Percentiles rank a stretch among this genome's conserved stretches.
These are phyloP conservation scores for Mortierella sp. DNA, from an alignment of 371 early-diverging fungal species.

Conservation along the genomic window DNA sequence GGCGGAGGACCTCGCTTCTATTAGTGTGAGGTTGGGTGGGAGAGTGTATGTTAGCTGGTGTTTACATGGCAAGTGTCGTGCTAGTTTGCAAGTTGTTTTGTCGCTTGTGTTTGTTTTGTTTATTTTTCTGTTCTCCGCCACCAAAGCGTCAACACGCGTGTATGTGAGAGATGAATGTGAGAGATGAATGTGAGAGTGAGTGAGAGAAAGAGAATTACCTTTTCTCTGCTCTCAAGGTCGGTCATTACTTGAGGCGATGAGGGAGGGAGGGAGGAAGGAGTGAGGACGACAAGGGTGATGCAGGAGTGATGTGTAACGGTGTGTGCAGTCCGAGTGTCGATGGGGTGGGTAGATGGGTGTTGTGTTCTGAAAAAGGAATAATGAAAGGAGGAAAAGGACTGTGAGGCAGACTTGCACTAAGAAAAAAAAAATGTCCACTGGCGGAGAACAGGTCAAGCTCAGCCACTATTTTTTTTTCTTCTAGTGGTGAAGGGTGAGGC, in stretches of 20 bases:
- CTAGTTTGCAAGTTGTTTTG: background rate
- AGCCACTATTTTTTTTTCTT: conserved; percentile 16
- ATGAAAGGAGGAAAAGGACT: background rate
- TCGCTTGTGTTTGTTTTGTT: background rate
- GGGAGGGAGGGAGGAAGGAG: conserved; percentile 2
- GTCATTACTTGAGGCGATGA: conserved; percentile 31
- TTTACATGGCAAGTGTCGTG: background rate
- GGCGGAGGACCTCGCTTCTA: conserved; percentile 45
- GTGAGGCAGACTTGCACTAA: background rate
- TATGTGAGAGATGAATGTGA: background rate
- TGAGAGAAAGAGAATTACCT: conserved; percentile 10
- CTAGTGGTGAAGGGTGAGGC: background rate
- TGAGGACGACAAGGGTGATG: background rate
- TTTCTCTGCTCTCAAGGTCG: conserved; percentile 39
- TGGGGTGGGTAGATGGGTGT: background rate
- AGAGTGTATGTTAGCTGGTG: background rate
- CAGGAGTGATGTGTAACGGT: background rate
- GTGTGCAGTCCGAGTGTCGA: background rate
- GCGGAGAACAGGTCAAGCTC: background rate
- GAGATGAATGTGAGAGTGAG: conserved; percentile 5
- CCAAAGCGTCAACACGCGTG: background rate
- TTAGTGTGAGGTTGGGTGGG: background rate
- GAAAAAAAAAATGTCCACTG: background rate
- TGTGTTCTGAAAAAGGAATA: background rate
- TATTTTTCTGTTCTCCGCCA: background rate